phyloP scores from a whole-genome alignment of 208 protist genomes.

The Acanthamoeba sp. region DNA sequence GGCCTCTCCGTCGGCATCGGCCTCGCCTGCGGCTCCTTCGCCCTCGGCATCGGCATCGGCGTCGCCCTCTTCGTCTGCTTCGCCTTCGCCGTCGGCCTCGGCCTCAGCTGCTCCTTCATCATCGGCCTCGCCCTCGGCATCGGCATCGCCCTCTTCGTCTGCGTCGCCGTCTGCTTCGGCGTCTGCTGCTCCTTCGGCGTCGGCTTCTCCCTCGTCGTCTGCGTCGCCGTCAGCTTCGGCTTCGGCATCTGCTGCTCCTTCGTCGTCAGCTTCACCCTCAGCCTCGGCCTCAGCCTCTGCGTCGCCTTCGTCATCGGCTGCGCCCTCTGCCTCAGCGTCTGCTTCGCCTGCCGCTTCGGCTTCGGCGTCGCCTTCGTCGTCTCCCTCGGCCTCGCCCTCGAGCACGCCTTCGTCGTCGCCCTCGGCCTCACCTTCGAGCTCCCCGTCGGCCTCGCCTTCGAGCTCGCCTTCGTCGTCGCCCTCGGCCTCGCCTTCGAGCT shows the following conservation, averaged over 20 bases:
- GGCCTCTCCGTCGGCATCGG: not conserved
- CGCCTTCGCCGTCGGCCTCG: not conserved
- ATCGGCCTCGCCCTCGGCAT: not conserved
- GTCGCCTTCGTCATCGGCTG: not conserved
- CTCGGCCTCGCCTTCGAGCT: not conserved
- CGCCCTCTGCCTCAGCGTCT: not conserved
- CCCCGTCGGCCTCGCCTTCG: not conserved
- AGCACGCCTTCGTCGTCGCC: not conserved
- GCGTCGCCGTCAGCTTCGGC: not conserved
- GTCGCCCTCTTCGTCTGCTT: not conserved
- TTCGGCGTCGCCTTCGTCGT: not conserved
- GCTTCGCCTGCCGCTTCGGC: not conserved
- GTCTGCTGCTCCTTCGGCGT: not conserved
- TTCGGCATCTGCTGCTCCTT: not conserved
- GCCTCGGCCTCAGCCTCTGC: not conserved
- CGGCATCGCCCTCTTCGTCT: not conserved
- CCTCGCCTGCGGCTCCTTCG: not conserved
- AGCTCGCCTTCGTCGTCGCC: too few species aligned
- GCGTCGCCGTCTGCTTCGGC: not conserved
- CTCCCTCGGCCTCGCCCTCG: not conserved
- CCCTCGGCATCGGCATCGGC: not conserved
- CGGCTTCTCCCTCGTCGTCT: not conserved
- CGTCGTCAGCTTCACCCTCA: not conserved
- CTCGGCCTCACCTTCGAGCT: not conserved
- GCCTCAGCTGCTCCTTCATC: not conserved